phyloP scores from a whole-genome alignment of 2,329 filamentous ascomycete genomes.

The Volutella citrinella region DNA sequence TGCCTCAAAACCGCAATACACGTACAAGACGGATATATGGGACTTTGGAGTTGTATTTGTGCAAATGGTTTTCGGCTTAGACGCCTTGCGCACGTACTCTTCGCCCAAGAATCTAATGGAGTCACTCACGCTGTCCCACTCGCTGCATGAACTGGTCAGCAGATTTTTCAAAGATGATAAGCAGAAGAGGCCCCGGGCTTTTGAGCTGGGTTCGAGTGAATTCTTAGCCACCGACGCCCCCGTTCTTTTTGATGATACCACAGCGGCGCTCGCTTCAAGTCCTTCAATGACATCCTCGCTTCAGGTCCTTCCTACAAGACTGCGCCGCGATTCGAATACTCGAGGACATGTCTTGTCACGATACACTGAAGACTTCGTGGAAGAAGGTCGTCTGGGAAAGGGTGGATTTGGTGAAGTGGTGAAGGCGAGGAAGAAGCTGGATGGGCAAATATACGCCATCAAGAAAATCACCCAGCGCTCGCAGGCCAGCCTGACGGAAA shows the following conservation, averaged over 20 bases:
- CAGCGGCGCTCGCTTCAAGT: constrained; percentile 38
- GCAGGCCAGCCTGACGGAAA: constrained; percentile 74
- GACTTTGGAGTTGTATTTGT: constrained; percentile 87
- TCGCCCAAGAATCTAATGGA: constrained; percentile 75
- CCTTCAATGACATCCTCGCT: constrained; percentile 38
- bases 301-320: constrained; percentile 43
- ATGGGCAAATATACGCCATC: constrained; percentile 90
- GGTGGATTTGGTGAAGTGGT: constrained; percentile 96
- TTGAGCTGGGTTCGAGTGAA: constrained; percentile 64
- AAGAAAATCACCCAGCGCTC: constrained; percentile 92
- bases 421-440: constrained; percentile 89
- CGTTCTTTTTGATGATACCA: constrained; percentile 47
- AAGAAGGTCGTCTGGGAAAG: constrained; percentile 84
- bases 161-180: constrained; percentile 84
- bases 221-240: constrained; percentile 65
- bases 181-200: constrained; percentile 80
- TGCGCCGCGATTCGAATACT: constrained; percentile 61
- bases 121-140: constrained; percentile 66
- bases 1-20: constrained; percentile 60
- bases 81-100: constrained; percentile 71
- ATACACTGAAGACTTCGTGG: constrained; percentile 86
- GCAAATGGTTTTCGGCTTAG: constrained; percentile 89
- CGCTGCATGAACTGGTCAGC: constrained; percentile 75
- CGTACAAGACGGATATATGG: constrained; percentile 88
- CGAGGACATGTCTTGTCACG: constrained; percentile 59